Evolutionary conservation across 805 yeast genomes (phyloP).

Genomic region (Kluyveromyces aestuarii): DNA sequence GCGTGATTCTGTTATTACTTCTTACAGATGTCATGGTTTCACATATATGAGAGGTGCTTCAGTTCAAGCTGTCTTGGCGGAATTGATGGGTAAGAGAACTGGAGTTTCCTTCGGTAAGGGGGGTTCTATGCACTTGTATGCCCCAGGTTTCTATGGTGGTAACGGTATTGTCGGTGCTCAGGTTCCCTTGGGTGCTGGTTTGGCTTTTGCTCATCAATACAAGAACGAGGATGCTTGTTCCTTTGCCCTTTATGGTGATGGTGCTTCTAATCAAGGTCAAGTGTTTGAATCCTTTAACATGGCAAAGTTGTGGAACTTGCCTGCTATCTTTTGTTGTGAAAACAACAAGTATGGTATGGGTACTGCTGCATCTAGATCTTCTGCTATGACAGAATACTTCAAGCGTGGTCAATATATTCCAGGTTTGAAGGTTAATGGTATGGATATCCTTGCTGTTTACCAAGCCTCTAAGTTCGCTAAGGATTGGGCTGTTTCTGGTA

Average conservation of each 20-base stretch:
- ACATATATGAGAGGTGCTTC: constrained; percentile 94
- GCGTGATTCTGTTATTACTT: constrained; percentile 85
- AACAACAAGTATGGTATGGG: constrained; percentile 99
- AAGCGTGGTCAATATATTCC: constrained; percentile 99
- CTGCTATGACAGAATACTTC: constrained; percentile 93
- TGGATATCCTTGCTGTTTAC: constrained; percentile 93
- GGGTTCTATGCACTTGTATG: constrained; percentile 99
- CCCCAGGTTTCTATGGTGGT: constrained; percentile 95
- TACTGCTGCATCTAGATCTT: constrained; percentile 93
- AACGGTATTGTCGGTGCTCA: constrained; percentile 99
- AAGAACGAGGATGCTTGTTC: constrained; percentile 71
- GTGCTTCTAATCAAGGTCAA: constrained; percentile 99
- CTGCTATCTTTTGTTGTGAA: constrained; percentile 92
- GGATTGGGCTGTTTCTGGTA: constrained; percentile 88
- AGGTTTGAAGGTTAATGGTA: constrained; percentile 96
- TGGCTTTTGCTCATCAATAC: constrained; percentile 98
- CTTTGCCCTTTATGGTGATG: constrained; percentile 93
- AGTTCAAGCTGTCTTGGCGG: constrained; percentile 84
- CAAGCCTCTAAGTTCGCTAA: constrained; percentile 95
- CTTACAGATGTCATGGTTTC: constrained; percentile 98
- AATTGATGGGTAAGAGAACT: constrained; percentile 90
- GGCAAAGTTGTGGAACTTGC: constrained; percentile 98
- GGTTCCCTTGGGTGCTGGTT: constrained; percentile 96
- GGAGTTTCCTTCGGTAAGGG: constrained; percentile 98
- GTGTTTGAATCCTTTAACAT: constrained; percentile 96